Base-by-base conservation (phyloP, 164 flowering plant genomes). In the Umbilicus rupestris region DNA sequence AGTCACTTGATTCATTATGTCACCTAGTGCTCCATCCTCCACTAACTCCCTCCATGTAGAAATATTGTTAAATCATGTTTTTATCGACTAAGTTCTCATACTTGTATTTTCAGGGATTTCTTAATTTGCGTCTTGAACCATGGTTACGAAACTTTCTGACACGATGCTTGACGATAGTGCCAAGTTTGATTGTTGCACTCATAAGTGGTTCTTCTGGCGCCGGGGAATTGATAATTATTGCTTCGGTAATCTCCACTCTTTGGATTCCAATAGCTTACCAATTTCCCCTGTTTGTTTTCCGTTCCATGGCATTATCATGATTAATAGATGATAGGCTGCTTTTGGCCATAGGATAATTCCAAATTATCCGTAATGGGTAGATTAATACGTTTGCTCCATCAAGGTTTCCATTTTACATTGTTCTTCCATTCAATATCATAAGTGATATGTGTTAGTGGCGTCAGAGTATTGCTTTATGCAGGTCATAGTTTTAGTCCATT, bases 131-230 rank as follows among this genome's bases (percentile, higher is more conserved):
- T 44, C 69, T 92, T 63, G 77, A 65, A 66, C 96, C 96, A 70
- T 92, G 98, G 98, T 5, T 92, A 42, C 73, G 96, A 41, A 92
- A 92, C 78, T 73, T 87, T 20, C 67, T 88, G 71, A 92, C 98
- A 29, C 79, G 98, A 60, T 81, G 88, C 78, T 77, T 90, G 80
- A 96, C 98, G 7, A 92, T 92, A 66, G 79, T 90, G 63, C 98
- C 98, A 37, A 92, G 98, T 82, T 77, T 92, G 66, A 76, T 86
- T 74, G 96, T 92, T 55, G 88, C 98, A 33, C 22, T 92, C 37
- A 82, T 90, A 65, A 93, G 98, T 69, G 98, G 98, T 39, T 83
- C 98, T 62, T 66, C 90, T 66, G 98, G 96, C 5, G 98, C 98
- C 52, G 98, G 98, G 69, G 71, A 79, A 72, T 76, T 92, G 64